phyloP scores from a whole-genome alignment of 2,329 filamentous ascomycete genomes.

The Fusarium siculi region DNA sequence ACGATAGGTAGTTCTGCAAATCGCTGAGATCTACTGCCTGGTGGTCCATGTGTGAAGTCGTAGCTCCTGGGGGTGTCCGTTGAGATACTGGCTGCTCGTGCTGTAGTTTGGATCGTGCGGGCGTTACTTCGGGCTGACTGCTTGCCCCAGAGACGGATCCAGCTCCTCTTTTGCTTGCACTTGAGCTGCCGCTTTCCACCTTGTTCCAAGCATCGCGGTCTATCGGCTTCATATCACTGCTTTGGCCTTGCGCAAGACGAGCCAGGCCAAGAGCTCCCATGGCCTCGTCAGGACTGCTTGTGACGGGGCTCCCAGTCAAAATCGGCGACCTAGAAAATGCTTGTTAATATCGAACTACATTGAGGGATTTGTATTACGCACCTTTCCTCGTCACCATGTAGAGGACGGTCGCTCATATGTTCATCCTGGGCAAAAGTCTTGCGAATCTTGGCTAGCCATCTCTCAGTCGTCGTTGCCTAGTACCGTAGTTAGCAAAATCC shows the following conservation, averaged over 20 bases:
- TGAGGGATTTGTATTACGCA: neutral
- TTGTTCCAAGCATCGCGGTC: conserved; percentile 24
- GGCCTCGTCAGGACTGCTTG: conserved; percentile 35
- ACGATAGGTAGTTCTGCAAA: conserved; percentile 52
- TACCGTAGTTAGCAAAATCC: neutral
- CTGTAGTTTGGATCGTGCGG: conserved; percentile 49
- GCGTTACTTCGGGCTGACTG: conserved; percentile 33
- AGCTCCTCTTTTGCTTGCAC: conserved; percentile 21
- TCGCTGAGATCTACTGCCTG: conserved; percentile 52
- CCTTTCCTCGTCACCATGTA: conserved; percentile 34
- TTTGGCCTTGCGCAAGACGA: conserved; percentile 38
- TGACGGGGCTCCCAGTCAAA: conserved; percentile 32
- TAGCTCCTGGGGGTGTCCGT: conserved; percentile 34
- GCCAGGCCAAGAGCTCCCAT: conserved; percentile 38
- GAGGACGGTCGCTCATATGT: conserved; percentile 41
- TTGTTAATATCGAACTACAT: conserved; percentile 3
- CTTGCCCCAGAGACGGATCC: conserved; percentile 25
- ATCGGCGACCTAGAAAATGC: conserved; percentile 24
- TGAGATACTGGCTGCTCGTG: conserved; percentile 51
- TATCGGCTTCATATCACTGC: conserved; percentile 31
- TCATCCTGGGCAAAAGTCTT: conserved; percentile 45
- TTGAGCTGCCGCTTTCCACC: conserved; percentile 28
- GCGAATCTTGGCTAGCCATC: conserved; percentile 53
- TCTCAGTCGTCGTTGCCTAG: conserved; percentile 52
- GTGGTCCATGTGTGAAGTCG: conserved; percentile 47